A percentile compares a stretch with the other conserved stretches of the same genome.
These are phyloP conservation scores for Cladosporium cucumerinum DNA, from an alignment of 2,329 filamentous ascomycete species.

Conservation along the genomic window DNA sequence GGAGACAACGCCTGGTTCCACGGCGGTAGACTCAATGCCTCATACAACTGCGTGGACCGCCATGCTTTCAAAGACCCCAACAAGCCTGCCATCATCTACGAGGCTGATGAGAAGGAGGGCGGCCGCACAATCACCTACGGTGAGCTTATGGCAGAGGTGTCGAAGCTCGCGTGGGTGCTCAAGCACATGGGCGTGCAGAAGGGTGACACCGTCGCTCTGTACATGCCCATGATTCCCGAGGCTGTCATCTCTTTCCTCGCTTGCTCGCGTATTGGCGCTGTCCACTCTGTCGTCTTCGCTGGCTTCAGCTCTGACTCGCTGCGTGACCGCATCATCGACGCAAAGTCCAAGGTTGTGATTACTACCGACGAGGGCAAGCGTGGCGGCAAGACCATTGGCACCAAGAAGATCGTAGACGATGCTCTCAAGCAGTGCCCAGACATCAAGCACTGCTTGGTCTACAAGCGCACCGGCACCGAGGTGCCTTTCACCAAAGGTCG, in stretches of 20 bases:
- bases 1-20: slow-evolving; percentile 94
- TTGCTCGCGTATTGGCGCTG: slow-evolving; percentile 84
- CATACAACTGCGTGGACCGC: slow-evolving; percentile 95
- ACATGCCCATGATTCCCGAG: slow-evolving; percentile 98
- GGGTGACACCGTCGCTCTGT: slow-evolving; percentile 94
- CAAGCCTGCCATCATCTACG: slow-evolving; percentile 95
- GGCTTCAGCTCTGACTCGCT: slow-evolving; percentile 97
- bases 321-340: slow-evolving; percentile 90
- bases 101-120: slow-evolving; percentile 85
- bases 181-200: slow-evolving; percentile 96
- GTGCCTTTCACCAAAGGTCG: slow-evolving; percentile 86
- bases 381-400: slow-evolving; percentile 93
- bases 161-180: slow-evolving; percentile 77
- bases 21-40: slow-evolving; percentile 90
- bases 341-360: slow-evolving; percentile 87
- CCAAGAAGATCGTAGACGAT: slow-evolving; percentile 99
- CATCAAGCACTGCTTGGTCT: slow-evolving; percentile 81
- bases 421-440: slow-evolving; percentile 93
- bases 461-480: slow-evolving; percentile 90
- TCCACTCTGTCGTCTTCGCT: slow-evolving; percentile 97
- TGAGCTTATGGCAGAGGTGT: slow-evolving; percentile 90
- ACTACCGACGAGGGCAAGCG: slow-evolving; percentile 97
- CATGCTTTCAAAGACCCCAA: slow-evolving; percentile 94
- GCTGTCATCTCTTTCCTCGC: slow-evolving; percentile 88
- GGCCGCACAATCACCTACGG: slow-evolving; percentile 89